Conservation (phyloP, 768 basidiomycete genomes). For the Trametes gibbosa region DNA sequence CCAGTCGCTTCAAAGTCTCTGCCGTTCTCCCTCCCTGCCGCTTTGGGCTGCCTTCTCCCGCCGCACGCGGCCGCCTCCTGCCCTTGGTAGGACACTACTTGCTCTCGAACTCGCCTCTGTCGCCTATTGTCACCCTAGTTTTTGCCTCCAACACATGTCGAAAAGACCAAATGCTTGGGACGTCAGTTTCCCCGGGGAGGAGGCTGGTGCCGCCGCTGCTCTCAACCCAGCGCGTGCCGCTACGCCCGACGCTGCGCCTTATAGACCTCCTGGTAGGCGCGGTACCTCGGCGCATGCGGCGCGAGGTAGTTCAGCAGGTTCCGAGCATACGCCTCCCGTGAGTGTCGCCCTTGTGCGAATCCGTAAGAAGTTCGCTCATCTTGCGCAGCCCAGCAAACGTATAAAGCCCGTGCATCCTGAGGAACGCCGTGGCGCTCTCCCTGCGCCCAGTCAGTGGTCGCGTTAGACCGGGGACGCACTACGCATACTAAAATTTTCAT, state of each 20-base stretch:
- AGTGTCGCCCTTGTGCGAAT: background rate
- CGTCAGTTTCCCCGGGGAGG: background rate
- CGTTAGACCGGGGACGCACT: background rate
- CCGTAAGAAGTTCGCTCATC: background rate
- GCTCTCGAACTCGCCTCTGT: background rate
- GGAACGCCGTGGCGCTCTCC: background rate
- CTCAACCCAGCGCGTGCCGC: background rate
- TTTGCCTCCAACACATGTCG: background rate
- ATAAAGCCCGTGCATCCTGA: background rate
- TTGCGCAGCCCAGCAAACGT: background rate
- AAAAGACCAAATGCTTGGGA: background rate
- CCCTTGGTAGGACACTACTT: too few species aligned
- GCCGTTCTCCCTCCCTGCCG: background rate
- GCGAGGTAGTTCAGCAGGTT: background rate
- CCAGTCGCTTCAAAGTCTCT: slow-evolving; percentile 6
- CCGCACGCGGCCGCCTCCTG: background rate
- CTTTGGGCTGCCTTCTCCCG: background rate
- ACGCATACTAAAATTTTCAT: background rate
- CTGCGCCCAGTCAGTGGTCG: background rate
- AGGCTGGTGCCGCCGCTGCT: background rate
- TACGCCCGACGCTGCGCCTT: background rate
- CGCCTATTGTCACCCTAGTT: background rate
- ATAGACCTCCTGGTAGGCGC: background rate
- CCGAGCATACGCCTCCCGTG: background rate
- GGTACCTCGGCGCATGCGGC: background rate